Conservation (phyloP, 441 rosid genomes). For the Corymbia citriodora region DNA sequence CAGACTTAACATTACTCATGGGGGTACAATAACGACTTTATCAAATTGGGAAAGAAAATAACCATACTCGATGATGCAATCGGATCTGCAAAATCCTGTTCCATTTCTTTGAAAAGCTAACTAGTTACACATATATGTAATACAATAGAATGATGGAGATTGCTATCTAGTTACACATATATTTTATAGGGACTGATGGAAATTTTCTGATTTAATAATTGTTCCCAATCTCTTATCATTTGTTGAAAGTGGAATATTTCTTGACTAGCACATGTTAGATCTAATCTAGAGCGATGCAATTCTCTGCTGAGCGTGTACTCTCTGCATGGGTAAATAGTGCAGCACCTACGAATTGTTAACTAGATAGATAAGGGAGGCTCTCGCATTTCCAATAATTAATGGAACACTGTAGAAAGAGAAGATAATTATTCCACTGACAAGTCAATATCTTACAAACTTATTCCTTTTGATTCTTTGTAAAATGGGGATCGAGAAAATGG, state of each 20-base stretch:
- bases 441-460: neutral
- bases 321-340: neutral
- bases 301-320: neutral
- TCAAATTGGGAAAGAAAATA: neutral
- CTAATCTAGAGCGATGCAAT: neutral
- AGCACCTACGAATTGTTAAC: neutral
- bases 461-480: neutral
- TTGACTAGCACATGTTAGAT: neutral
- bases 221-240: neutral
- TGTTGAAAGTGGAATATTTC: neutral
- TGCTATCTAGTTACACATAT: neutral
- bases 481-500: neutral
- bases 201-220: neutral
- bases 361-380: neutral
- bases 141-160: neutral
- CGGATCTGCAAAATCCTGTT: neutral
- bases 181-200: neutral
- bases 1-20: neutral
- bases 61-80: neutral
- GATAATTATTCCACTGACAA: neutral
- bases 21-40: neutral
- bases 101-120: neutral
- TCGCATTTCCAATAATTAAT: neutral
- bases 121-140: neutral
- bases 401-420: neutral